Percentiles rank a stretch among this genome's conserved stretches.
phyloP scores from a whole-genome alignment of 2,329 filamentous ascomycete species.

The Dactylella cylindrospora region DNA sequence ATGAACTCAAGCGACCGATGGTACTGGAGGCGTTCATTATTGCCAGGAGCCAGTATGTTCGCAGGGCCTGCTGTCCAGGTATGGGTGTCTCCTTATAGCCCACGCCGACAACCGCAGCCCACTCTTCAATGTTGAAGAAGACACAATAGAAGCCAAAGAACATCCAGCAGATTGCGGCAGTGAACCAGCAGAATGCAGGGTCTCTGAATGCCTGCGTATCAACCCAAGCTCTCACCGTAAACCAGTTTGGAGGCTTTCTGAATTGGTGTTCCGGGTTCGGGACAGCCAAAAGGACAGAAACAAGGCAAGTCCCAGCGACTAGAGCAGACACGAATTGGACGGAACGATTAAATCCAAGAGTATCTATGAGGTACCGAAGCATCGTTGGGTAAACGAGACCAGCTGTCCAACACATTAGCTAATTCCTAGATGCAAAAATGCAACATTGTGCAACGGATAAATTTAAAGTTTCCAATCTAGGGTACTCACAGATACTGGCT shows the following conservation, averaged over 20 bases:
- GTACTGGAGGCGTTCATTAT: conserved; percentile 42
- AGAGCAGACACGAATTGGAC: conserved; percentile 17
- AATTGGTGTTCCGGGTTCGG: conserved; percentile 37
- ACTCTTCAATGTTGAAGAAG: conserved; percentile 40
- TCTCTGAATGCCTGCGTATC: conserved; percentile 27
- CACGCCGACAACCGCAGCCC: conserved; percentile 21
- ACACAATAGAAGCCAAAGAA: conserved; percentile 42
- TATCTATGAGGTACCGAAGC: conserved; percentile 31
- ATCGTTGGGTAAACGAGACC: conserved; percentile 39
- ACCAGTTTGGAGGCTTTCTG: conserved; percentile 18
- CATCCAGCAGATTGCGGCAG: conserved; percentile 31
- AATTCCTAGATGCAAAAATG: not conserved
- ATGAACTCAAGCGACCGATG: conserved; percentile 37
- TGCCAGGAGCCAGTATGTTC: conserved; percentile 30
- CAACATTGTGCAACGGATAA: not conserved
- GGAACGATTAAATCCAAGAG: conserved; percentile 27
- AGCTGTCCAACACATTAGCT: conserved; percentile 9
- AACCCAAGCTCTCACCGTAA: conserved; percentile 23
- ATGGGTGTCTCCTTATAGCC: conserved; percentile 22
- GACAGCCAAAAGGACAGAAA: conserved; percentile 29
- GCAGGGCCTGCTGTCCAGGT: conserved; percentile 18
- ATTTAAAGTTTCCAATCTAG: no score
- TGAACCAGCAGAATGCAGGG: conserved; percentile 37
- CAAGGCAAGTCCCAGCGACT: conserved; percentile 23
- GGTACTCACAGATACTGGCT: conserved; percentile 31